Evolutionary conservation across 2,329 filamentous ascomycete species (phyloP), one percentile per base, ranked within the genome.

Genomic region (Trichoderma simmonsii): DNA sequence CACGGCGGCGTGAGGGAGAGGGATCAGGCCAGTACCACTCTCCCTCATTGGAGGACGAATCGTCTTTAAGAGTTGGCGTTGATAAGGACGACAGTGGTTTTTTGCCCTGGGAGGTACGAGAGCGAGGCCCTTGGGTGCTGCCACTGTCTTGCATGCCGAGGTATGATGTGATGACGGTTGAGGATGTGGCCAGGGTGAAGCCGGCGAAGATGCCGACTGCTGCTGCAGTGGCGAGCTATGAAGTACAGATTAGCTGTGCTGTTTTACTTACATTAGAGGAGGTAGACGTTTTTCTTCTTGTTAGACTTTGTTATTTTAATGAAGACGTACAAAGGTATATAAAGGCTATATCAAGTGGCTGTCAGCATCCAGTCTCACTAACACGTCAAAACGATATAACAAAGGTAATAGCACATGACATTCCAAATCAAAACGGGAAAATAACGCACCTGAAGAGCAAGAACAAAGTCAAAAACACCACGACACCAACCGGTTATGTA

Each of bases 171-270:
- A 92, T 79, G 71, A 87, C 77, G 71, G 82, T 84, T 72, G 89
- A 91, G 21, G 85, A 84, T 68, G 88, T 81, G 77, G 88, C 86
- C 57, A 94, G 80, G 21, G 87, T 75, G 65, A 90, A 80, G 66
- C 92, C 93, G 32, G 90, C 83, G 12, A 88, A 65, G 67, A 90
- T 81, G n/a, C 93, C 93, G 67, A 93, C 85, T 21, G 92, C 80
- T 36, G 88, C 86, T 8, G 92, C 93, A 28, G 90, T 86, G 63
- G 89, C 90, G 61, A 94, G 84, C 84, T 85, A 70, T 69, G 54
- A 43, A 64, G 51, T 61, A 1, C 12, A 24, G 15, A n/a, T 62
- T 60, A 63, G 66, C n/a, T 7, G n/a, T 30, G 2, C 12, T 14
- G 9, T 18, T 24, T n/a, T 3, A 48, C 34, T 28, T n/a, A 57